Base-by-base conservation (phyloP, 2,329 filamentous ascomycete genomes). In the Trichoderma koningii region DNA sequence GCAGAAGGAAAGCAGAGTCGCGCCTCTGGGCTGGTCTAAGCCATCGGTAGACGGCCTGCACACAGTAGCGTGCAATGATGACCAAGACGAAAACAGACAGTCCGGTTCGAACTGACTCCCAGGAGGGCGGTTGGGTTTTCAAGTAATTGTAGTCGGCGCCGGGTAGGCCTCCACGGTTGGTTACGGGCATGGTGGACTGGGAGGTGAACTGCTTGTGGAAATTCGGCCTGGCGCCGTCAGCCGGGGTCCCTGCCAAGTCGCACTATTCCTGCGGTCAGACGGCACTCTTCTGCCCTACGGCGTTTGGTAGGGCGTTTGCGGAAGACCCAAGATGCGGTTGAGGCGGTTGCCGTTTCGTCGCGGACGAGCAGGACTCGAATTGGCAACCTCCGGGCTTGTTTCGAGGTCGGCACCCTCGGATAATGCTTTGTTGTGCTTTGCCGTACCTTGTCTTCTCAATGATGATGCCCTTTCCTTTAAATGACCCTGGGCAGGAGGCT, bases 181-280 rank as follows among this genome's bases (percentile, higher is more conserved):
- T 71, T 65, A 68, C 70, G 56, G 73, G 72, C 73, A 76, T 75
- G 70, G 56, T 65, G 70, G 70, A 66, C 50, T 50, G 47, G 56
- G 57, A 69, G 66, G 68, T 67, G 66, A 71, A 71, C 69, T 72
- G 67, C 56, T 70, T 70, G 69, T 69, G 66, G 68, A 67, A 73
- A 75, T 68, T 69, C 66, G 70, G 71, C 68, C 72, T 73, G 72
- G 71, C 71, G 70, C 69, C 70, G 72, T 73, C 69, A 70, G 74
- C 72, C 66, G 66, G 73, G 73, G 73, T 66, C 69, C 69, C 68
- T 68, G 68, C 66, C 66, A 71, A 70, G 72, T 74, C 70, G 71
- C 71, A 73, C 69, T 75, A 74, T 73, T 72, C 70, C 70, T 73
- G 73, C 70, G 68, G 73, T 75, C 73, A 75, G 73, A 75, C 71